These are phyloP conservation scores for Venturia pyrina DNA, from an alignment of 2,329 filamentous ascomycete species.

Conservation along the genomic window DNA sequence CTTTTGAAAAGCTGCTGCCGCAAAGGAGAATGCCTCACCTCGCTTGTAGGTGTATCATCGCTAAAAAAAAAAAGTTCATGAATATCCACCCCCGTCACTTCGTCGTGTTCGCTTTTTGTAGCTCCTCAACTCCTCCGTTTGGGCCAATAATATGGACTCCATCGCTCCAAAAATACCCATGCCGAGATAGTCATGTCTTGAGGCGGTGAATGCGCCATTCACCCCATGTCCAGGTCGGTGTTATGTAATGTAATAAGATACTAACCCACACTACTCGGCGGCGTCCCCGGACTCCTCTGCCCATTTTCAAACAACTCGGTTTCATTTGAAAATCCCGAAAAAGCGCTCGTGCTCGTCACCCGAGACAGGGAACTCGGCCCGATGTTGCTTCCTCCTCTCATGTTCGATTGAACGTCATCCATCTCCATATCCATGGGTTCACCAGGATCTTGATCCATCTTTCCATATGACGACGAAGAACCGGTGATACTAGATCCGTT, in stretches of 20 bases:
- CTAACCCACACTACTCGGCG: conserved; percentile 10
- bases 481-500: not conserved
- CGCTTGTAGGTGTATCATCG: conserved; percentile 1
- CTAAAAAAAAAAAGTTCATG: not conserved
- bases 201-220: not conserved
- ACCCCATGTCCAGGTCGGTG: not conserved
- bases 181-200: not conserved
- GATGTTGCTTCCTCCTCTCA: not conserved
- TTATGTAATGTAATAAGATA: not conserved
- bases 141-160: too few species aligned
- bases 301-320: conserved; percentile 11
- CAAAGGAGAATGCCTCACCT: not conserved
- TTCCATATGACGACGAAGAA: not conserved
- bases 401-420: not conserved
- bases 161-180: not conserved
- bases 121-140: not conserved
- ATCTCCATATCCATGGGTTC: conserved; percentile 5
- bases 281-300: conserved; percentile 6
- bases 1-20: too few species aligned
- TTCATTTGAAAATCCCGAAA: conserved; percentile 13
- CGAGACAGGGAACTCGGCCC: conserved; percentile 1
- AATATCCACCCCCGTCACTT: not conserved
- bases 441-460: not conserved
- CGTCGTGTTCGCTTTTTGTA: not conserved
- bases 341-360: conserved; percentile 8